Percentiles rank a stretch among this genome's conserved stretches.
Evolutionary conservation across 2,329 filamentous ascomycete species (phyloP).

Genomic region (Botrytis medusae): DNA sequence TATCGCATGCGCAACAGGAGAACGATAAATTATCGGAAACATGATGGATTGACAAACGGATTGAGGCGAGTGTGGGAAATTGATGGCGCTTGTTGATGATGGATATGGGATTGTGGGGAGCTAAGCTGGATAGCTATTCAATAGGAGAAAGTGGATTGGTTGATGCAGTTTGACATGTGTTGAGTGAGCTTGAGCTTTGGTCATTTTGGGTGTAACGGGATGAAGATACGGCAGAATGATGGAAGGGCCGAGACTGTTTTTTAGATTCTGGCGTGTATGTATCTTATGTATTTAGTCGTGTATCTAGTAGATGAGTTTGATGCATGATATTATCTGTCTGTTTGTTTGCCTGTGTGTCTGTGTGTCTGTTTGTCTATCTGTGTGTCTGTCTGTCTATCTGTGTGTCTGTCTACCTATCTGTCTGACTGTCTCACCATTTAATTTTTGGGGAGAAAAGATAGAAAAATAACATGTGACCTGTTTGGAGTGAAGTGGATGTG

Average conservation of each 20-base stretch:
- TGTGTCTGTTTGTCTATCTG: no score
- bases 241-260: constrained; percentile 16
- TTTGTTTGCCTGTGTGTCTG: no score
- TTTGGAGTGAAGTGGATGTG: not conserved
- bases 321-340: not conserved
- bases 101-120: not conserved
- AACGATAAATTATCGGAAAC: constrained; percentile 8
- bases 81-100: not conserved
- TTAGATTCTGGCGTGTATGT: not conserved
- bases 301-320: not conserved
- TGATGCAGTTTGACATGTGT: not conserved
- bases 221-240: not conserved
- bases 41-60: not conserved
- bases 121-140: not conserved
- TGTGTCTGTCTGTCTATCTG: no score
- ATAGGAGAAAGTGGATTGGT: not conserved
- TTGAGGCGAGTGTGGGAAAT: not conserved
- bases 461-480: not conserved
- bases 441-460: not conserved
- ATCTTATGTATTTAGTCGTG: no score
- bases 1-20: not conserved
- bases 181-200: not conserved
- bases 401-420: no score
- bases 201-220: not conserved
- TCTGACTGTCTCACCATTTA: not conserved